A percentile compares a stretch with the other conserved stretches of the same genome.
Evolutionary conservation across 148 eudicot species (phyloP).

Genomic region (Rhododendron williamsianum): DNA sequence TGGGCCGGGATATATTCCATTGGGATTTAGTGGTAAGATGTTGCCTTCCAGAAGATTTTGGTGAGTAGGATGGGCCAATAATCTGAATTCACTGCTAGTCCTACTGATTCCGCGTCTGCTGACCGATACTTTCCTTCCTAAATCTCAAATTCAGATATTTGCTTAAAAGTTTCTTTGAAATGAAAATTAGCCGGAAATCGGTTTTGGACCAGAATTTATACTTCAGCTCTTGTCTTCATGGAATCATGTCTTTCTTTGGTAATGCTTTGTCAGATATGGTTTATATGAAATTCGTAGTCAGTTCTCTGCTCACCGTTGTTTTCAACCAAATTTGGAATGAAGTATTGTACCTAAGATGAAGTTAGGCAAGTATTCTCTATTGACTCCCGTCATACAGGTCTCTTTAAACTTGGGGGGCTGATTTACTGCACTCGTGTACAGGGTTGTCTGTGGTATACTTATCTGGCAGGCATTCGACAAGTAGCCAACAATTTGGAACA

Average conservation of each 20-base stretch:
- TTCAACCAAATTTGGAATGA: too few species aligned
- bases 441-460: slow-evolving; percentile 93
- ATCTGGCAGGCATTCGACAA: slow-evolving; percentile 81
- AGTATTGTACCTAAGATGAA: too few species aligned
- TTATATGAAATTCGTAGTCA: neutral
- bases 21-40: too few species aligned
- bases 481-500: slow-evolving; percentile 71
- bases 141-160: neutral
- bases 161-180: neutral
- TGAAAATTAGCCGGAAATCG: neutral
- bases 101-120: neutral
- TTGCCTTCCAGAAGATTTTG: neutral
- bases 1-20: neutral
- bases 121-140: neutral
- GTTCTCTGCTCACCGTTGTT: neutral
- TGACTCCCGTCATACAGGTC: neutral
- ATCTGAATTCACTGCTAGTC: neutral
- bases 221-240: neutral
- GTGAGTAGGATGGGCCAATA: neutral
- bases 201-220: neutral
- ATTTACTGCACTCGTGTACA: slow-evolving; percentile 44
- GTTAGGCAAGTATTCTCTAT: neutral
- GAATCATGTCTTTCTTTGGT: too few species aligned
- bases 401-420: slow-evolving; percentile 19
- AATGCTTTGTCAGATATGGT: neutral